Base-by-base conservation (phyloP, 2,329 filamentous ascomycete species). In the Paraphaeosphaeria sporulosa region DNA sequence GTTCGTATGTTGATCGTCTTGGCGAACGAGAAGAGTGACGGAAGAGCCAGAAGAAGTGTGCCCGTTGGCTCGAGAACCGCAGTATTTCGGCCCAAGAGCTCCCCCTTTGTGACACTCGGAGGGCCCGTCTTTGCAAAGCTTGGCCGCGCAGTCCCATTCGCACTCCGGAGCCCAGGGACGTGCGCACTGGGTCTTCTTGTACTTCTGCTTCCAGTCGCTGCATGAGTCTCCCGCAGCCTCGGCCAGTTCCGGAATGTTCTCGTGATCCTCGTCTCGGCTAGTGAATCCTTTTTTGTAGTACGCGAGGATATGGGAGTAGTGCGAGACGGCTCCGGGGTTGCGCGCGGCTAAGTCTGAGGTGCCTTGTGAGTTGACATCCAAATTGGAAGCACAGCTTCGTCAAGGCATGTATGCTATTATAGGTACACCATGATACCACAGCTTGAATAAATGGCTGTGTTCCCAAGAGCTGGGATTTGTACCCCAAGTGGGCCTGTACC, bases 151-250 rank as follows among this genome's bases (percentile, higher is more conserved):
- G 36, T 34, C 23, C 51, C 51, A 54, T 32, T 43, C 38, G 23
- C 51, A 43, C 17, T 54, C 51, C 7, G 38, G 38, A 15, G 51
- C 51, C 38, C 36, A 54, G 6, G 38, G 38, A 21, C 36, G 51
- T 7, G 51, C 13, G 40, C 51, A 54, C 40, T 44, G 9, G 51
- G 36, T 43, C 15, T 23, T 25, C 23, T 54, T 43, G 51, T 38
- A 54, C 38, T 30, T 12, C 8, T 19, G 21, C 9, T 44, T 21
- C 21, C 21, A 54, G 38, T 54, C 38, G 2, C 4, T 10, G 23
- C 51, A 54, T 30, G 12, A 21, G 25, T 27, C 15, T 6, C 17
- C 25, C 17, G 40, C 40, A 21, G 40, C 7, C 17, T 21, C n/a
- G 38, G 6, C 38, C n/a, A n/a, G 7, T 17, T 42, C 38, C 13